Evolutionary conservation across 2,329 filamentous ascomycete species (phyloP).

Genomic region (Laburnicola sp.): DNA sequence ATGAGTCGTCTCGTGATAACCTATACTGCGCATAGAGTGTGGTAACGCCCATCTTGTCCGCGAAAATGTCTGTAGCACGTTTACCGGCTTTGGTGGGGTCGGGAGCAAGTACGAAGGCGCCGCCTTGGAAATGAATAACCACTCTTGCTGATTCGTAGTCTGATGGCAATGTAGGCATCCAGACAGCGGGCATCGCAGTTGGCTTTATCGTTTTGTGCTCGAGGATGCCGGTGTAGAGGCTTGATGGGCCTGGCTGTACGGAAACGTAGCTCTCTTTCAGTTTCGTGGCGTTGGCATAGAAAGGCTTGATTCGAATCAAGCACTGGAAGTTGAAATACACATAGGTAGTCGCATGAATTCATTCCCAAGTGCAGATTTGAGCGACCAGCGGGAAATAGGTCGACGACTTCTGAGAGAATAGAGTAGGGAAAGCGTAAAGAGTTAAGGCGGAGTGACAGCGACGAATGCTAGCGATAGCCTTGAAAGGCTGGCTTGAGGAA

Average conservation of each 20-base stretch:
- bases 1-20: constrained; percentile 39
- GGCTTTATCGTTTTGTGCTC: constrained; percentile 30
- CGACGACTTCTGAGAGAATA: constrained; percentile 28
- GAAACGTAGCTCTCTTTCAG: constrained; percentile 17
- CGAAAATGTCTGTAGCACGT: constrained; percentile 14
- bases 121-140: constrained; percentile 51
- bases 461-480: constrained; percentile 36
- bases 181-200: constrained; percentile 31
- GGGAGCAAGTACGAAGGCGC: constrained; percentile 46
- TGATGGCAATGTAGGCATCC: constrained; percentile 29
- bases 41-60: constrained; percentile 34
- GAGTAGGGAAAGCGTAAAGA: constrained; percentile 35
- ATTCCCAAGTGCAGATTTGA: no score
- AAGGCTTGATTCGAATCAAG: constrained; percentile 11
- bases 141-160: constrained; percentile 19
- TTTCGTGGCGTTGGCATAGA: constrained; percentile 7
- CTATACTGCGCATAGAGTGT: constrained; percentile 49
- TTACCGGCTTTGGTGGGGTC: constrained; percentile 29
- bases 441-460: constrained; percentile 19
- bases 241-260: constrained; percentile 13
- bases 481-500: constrained; percentile 33
- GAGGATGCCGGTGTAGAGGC: constrained; percentile 15
- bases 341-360: no score
- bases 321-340: no score
- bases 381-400: constrained; percentile 18